phyloP scores from a whole-genome alignment of 352 stramenopile species.

The Phytopythium sindhum region DNA sequence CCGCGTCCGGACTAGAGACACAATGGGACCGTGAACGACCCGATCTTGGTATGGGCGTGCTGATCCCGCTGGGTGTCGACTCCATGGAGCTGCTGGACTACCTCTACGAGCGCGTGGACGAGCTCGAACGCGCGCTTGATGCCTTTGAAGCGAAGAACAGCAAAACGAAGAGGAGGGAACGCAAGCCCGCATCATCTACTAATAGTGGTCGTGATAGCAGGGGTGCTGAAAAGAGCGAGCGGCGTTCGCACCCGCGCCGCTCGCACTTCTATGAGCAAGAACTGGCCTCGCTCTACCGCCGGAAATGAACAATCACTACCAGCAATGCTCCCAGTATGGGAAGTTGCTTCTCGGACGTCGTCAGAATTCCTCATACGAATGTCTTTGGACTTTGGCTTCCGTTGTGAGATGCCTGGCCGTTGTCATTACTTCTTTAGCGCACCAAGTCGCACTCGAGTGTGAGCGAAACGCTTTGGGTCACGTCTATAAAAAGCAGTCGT shows the following conservation, averaged over 20 bases:
- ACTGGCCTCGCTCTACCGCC: conserved; percentile 1
- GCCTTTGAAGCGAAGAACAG: conserved; percentile 11
- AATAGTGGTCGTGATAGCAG: neutral
- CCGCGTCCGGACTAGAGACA: conserved; percentile 18
- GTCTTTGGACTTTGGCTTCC: neutral
- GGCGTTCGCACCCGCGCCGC: neutral
- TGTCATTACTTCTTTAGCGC: neutral
- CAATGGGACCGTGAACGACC: conserved; percentile 49
- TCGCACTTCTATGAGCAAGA: conserved; percentile 8
- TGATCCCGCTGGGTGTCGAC: conserved; percentile 67
- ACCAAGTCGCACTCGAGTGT: neutral
- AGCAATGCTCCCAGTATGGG: neutral
- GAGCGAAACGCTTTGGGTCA: neutral
- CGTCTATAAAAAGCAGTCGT: conserved; percentile 4
- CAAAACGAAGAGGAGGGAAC: neutral
- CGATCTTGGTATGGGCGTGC: conserved; percentile 63
- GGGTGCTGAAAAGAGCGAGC: neutral
- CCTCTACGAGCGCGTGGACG: conserved; percentile 57
- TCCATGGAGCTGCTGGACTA: conserved; percentile 47
- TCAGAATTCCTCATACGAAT: neutral
- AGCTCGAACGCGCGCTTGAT: conserved; percentile 54
- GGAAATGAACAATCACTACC: conserved; percentile 1
- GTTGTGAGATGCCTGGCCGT: neutral
- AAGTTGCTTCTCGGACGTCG: neutral
- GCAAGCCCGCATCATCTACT: neutral